These are phyloP conservation scores for Fraxinus floribunda DNA, from an alignment of 305 asterid species.

Conservation along the genomic window DNA sequence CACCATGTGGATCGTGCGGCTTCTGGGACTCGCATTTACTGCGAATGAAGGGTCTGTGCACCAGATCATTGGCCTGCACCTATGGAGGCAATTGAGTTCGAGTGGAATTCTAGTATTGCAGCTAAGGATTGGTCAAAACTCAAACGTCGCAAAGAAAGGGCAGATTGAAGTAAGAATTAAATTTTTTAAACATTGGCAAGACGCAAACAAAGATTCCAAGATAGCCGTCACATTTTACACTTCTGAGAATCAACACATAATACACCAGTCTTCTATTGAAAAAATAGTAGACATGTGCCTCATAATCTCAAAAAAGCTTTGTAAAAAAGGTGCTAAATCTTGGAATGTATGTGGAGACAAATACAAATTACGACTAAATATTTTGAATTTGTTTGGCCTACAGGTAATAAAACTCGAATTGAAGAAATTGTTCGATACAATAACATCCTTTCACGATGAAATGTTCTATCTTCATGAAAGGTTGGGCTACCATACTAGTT, in stretches of 20 bases:
- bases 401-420: slow-evolving; percentile 31
- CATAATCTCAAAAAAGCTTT: no score
- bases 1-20: slow-evolving; percentile 14
- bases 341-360: not conserved
- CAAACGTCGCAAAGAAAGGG: slow-evolving; percentile 26
- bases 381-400: not conserved
- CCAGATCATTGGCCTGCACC: slow-evolving; percentile 17
- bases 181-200: not conserved
- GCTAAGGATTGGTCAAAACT: slow-evolving; percentile 29
- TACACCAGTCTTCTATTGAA: no score
- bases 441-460: slow-evolving; percentile 30
- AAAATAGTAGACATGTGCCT: no score
- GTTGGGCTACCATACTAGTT: slow-evolving; percentile 8
- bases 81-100: slow-evolving; percentile 27
- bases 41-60: slow-evolving; percentile 26
- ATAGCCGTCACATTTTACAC: no score
- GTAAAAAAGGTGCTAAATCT: no score
- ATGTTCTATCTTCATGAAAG: slow-evolving; percentile 30
- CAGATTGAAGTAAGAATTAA: slow-evolving; percentile 22
- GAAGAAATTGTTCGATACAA: slow-evolving; percentile 25
- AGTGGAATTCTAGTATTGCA: slow-evolving; percentile 29
- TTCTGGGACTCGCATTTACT: slow-evolving; percentile 24
- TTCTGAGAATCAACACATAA: no score
- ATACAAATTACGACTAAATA: not conserved
- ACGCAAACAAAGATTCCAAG: not conserved